Conservation (phyloP, 1,284 basidiomycete genomes). For the Ganoderma boninense region DNA sequence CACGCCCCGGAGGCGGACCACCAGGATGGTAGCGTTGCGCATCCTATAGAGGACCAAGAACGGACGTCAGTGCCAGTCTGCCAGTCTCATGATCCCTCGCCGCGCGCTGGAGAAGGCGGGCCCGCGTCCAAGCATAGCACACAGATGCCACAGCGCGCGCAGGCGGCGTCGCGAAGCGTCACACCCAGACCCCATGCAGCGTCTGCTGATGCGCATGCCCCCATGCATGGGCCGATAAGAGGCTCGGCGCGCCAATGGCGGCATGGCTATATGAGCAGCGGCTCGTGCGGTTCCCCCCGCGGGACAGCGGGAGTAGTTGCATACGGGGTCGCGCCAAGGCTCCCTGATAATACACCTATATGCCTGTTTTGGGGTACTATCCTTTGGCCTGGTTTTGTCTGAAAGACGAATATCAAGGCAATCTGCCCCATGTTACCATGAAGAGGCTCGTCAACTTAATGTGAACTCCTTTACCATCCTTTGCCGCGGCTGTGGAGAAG, state of each 20-base stretch:
- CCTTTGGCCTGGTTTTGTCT: too few relatives aligned
- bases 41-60: slow-evolving; percentile 63
- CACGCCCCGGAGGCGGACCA: slow-evolving; percentile 83
- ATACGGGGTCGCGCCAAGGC: too few relatives aligned
- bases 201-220: slow-evolving; percentile 12
- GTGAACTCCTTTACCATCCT: too few relatives aligned
- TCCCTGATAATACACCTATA: too few relatives aligned
- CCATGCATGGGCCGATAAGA: slow-evolving; percentile 4
- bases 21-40: slow-evolving; percentile 91
- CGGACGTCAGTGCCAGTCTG: slow-evolving; percentile 12
- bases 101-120: slow-evolving; percentile 9
- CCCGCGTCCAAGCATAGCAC: slow-evolving; percentile 14
- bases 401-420: too few relatives aligned
- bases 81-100: slow-evolving; percentile 12
- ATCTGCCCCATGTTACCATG: too few relatives aligned
- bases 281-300: not conserved
- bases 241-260: slow-evolving; percentile 10
- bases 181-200: slow-evolving; percentile 8
- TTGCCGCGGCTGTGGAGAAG: too few relatives aligned
- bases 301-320: slow-evolving; percentile 15
- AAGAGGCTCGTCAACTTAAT: too few relatives aligned
- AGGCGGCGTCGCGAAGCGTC: slow-evolving; percentile 14
- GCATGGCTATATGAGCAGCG: not conserved
- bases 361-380: too few relatives aligned
- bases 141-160: slow-evolving; percentile 3